A percentile compares a stretch with the other conserved stretches of the same genome.
These are phyloP conservation scores for Rhodotorula diobovata DNA, from an alignment of 768 basidiomycete species.

Conservation along the genomic window DNA sequence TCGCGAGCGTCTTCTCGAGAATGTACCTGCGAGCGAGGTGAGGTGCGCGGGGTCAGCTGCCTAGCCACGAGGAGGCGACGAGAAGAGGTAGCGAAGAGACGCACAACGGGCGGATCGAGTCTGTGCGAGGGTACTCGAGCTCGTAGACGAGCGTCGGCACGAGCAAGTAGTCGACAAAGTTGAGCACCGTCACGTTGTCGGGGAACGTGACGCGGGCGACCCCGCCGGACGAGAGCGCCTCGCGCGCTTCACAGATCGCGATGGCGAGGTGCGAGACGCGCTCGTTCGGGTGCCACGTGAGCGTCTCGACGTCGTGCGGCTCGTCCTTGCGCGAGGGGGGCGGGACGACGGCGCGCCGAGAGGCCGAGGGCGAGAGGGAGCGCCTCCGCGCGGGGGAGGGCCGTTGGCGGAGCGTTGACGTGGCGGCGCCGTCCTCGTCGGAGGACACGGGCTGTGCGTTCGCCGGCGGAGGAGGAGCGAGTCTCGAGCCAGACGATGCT, in stretches of 20 bases:
- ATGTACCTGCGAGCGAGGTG: conserved; percentile 53
- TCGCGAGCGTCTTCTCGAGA: conserved; percentile 70
- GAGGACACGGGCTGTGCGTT: background rate
- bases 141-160: conserved; percentile 94
- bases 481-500: too few species aligned
- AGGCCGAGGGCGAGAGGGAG: background rate
- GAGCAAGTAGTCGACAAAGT: conserved; percentile 79
- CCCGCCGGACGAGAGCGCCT: conserved; percentile 70
- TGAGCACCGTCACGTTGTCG: conserved; percentile 70
- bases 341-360: background rate
- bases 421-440: background rate
- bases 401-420: background rate
- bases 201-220: conserved; percentile 70
- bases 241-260: conserved; percentile 69
- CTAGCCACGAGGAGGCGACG: background rate
- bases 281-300: conserved; percentile 62
- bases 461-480: background rate
- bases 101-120: conserved; percentile 52
- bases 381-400: background rate
- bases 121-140: conserved; percentile 88
- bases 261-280: conserved; percentile 65
- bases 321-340: background rate
- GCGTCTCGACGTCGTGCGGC: conserved; percentile 45
- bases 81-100: conserved; percentile 38
- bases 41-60: conserved; percentile 55